Percentiles rank a stretch among this genome's conserved stretches.
Evolutionary conservation across 2,329 filamentous ascomycete species (phyloP).

Genomic region (Chaetomium olivaceum): DNA sequence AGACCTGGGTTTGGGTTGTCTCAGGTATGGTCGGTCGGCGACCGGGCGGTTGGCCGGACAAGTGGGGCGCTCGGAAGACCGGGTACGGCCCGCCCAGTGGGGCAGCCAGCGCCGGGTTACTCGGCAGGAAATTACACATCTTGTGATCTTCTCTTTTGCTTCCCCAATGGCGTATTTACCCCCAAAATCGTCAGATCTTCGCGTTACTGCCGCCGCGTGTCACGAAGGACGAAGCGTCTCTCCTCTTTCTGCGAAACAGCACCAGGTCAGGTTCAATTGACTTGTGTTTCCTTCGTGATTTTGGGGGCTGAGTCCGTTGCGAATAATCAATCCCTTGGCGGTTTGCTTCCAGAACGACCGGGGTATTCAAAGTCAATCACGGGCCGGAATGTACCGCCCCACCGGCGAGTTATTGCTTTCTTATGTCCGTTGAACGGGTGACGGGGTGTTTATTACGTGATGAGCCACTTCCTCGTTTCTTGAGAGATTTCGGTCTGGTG

Average conservation of each 20-base stretch:
- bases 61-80: background rate
- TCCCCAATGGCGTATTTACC: background rate
- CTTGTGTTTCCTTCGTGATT: background rate
- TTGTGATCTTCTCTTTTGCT: background rate
- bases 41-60: constrained; percentile 4
- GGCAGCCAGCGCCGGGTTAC: background rate
- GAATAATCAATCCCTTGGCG: background rate
- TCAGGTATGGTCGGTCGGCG: background rate
- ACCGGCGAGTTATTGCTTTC: background rate
- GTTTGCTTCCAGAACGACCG: background rate
- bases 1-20: background rate
- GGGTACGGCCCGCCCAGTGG: constrained; percentile 6
- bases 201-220: background rate
- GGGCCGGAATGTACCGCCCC: background rate
- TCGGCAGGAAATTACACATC: background rate
- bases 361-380: background rate
- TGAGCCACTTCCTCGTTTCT: background rate
- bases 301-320: background rate
- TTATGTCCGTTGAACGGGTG: background rate
- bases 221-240: background rate
- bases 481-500: background rate
- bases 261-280: background rate
- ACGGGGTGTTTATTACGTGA: background rate
- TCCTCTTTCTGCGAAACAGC: background rate
- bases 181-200: background rate